These are phyloP conservation scores for Melanomma pulvis-pyrius DNA, from an alignment of 495 filamentous ascomycete species.

Conservation along the genomic window DNA sequence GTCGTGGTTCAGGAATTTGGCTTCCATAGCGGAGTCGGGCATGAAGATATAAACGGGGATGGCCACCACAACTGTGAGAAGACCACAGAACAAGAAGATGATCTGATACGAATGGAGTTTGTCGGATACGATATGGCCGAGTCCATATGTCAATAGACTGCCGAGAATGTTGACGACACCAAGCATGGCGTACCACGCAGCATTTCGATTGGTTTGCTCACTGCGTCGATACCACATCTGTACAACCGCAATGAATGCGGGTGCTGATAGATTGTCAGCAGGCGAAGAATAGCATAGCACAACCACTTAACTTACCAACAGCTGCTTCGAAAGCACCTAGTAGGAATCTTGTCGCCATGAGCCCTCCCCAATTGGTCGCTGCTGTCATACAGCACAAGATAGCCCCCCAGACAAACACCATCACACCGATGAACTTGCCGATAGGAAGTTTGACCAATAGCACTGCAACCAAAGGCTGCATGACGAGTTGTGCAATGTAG, in stretches of 20 bases:
- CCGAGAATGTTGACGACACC: conserved; percentile 53
- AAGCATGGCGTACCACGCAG: conserved; percentile 63
- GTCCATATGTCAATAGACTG: conserved; percentile 59
- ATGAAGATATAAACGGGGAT: conserved; percentile 50
- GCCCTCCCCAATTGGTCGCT: conserved; percentile 50
- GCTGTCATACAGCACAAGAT: conserved; percentile 42
- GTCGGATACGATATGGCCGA: conserved; percentile 60
- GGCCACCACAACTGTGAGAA: conserved; percentile 50
- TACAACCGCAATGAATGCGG: conserved; percentile 61
- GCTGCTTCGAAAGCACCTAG: conserved; percentile 42
- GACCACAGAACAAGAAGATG: conserved; percentile 60
- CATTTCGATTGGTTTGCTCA: conserved; percentile 61
- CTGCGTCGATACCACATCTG: conserved; percentile 66
- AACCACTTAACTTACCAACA: conserved; percentile 19
- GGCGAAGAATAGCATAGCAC: background rate
- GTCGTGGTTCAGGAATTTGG: conserved; percentile 60
- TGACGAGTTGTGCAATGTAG: conserved; percentile 42
- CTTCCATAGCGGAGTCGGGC: conserved; percentile 63
- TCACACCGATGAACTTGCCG: conserved; percentile 43
- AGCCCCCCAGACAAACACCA: conserved; percentile 41
- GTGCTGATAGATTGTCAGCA: conserved; percentile 45
- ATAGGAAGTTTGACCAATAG: conserved; percentile 53
- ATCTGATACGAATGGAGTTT: conserved; percentile 61
- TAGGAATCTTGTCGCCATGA: conserved; percentile 48
- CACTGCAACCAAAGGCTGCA: conserved; percentile 43